Conservation (phyloP, 31 red algal species). For the Bonnemaisonia californica region DNA sequence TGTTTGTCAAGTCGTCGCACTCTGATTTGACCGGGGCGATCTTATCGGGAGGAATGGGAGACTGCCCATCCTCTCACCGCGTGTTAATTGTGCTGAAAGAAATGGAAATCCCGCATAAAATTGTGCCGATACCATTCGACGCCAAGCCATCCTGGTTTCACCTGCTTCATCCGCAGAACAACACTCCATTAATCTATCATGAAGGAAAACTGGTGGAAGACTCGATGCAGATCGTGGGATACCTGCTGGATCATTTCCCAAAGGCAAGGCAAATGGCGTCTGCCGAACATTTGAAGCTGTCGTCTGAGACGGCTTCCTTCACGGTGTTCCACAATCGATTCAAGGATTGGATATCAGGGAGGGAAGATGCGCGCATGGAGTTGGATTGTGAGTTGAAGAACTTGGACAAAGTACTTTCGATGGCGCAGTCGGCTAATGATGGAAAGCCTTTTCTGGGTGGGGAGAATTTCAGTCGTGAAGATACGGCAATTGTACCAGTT, state of each 20-base stretch:
- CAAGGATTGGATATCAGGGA: constrained; percentile 43
- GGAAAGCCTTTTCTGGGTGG: constrained; percentile 58
- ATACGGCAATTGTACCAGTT: constrained; percentile 58
- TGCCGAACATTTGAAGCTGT: constrained; percentile 34
- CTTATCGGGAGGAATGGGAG: constrained; percentile 21
- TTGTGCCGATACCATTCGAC: constrained; percentile 22
- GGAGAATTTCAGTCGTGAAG: constrained; percentile 54
- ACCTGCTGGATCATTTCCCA: constrained; percentile 44
- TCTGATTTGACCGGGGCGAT: constrained; percentile 2
- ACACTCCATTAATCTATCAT: constrained; percentile 64
- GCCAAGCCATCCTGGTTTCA: constrained; percentile 74
- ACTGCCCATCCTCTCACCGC: constrained; percentile 62
- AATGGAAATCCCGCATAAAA: constrained; percentile 46
- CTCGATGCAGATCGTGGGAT: constrained; percentile 51
- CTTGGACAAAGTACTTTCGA: constrained; percentile 21
- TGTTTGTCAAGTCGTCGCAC: constrained; percentile 31
- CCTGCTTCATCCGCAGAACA: constrained; percentile 57
- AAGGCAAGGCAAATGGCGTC: constrained; percentile 37
- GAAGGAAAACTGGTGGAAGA: constrained; percentile 68
- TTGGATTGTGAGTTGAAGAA: constrained; percentile 42
- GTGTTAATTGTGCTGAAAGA: constrained; percentile 59
- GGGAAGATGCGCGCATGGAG: constrained; percentile 9
- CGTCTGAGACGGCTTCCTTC: constrained; percentile 16
- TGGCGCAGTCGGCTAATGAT: constrained; percentile 44
- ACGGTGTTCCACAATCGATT: constrained; percentile 50